phyloP scores from a whole-genome alignment of 148 eudicot species.

The Vaccinium darrowii region DNA sequence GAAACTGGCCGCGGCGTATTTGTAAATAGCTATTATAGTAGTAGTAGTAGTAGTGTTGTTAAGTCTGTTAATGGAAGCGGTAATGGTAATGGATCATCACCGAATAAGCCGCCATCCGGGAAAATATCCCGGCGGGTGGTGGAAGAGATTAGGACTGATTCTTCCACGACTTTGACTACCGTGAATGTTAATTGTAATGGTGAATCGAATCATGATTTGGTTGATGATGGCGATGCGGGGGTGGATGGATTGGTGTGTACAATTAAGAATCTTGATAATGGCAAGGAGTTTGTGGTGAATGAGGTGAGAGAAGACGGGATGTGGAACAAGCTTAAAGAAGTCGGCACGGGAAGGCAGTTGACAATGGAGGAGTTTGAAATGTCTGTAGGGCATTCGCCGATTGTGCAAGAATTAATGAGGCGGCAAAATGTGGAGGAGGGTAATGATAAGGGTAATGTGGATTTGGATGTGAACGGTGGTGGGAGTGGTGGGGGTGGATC shows the following conservation, averaged over 20 bases:
- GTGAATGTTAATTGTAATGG: slow-evolving; percentile 20
- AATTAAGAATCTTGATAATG: slow-evolving; percentile 85
- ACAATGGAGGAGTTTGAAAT: slow-evolving; percentile 94
- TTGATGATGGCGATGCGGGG: slow-evolving; percentile 26
- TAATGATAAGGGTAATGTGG: slow-evolving; percentile 28
- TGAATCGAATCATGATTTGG: slow-evolving; percentile 23
- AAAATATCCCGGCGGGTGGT: slow-evolving; percentile 25
- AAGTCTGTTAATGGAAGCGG: slow-evolving; percentile 20
- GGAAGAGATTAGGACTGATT: slow-evolving; percentile 34
- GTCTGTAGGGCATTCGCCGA: slow-evolving; percentile 88
- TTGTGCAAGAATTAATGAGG: slow-evolving; percentile 92
- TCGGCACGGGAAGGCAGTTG: slow-evolving; percentile 86
- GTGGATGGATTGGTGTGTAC: slow-evolving; percentile 44
- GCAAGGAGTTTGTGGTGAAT: slow-evolving; percentile 93
- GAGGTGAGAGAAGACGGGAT: slow-evolving; percentile 84
- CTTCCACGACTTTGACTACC: not conserved
- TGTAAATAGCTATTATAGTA: slow-evolving; percentile 47
- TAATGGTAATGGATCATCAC: slow-evolving; percentile 39
- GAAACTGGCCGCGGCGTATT: slow-evolving; percentile 17
- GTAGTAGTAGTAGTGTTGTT: slow-evolving; percentile 28
- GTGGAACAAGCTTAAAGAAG: slow-evolving; percentile 81
- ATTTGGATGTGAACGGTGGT: slow-evolving; percentile 28
- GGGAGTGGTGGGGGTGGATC: slow-evolving; percentile 51
- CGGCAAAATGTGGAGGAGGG: slow-evolving; percentile 84
- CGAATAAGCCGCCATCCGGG: slow-evolving; percentile 49